A percentile compares a stretch with the other conserved stretches of the same genome.
Conservation (phyloP, 208 protist genomes). For the Acanthamoeba castellanii region DNA sequence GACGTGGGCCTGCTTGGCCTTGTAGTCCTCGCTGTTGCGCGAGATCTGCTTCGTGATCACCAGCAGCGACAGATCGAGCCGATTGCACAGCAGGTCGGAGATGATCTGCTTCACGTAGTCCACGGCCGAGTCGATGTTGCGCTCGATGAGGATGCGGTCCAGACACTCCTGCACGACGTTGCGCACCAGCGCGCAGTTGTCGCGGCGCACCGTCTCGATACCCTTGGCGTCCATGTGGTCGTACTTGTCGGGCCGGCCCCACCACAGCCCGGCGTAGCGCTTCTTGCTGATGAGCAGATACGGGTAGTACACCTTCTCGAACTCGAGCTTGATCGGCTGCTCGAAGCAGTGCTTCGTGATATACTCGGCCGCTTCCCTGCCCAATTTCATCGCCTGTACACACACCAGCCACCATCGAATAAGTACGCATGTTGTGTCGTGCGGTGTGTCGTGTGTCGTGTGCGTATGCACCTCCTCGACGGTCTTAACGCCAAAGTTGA, state of each 20-base stretch:
- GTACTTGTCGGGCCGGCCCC: conserved; percentile 95
- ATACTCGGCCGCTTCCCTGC: conserved; percentile 94
- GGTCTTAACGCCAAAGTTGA: conserved; percentile 94
- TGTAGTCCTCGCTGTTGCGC: conserved; percentile 97
- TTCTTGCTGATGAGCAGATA: conserved; percentile 99
- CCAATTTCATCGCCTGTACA: conserved; percentile 82
- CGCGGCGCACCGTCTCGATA: conserved; percentile 98
- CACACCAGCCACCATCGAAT: conserved; percentile 76
- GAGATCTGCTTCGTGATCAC: conserved; percentile 97
- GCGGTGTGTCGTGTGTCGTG: not conserved
- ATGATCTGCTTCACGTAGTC: conserved; percentile 92
- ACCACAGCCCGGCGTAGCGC: conserved; percentile 99
- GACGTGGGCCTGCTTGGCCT: conserved; percentile 93
- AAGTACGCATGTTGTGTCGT: conserved; percentile 89
- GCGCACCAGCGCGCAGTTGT: conserved; percentile 98
- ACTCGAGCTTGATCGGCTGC: conserved; percentile 98
- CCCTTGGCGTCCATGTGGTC: conserved; percentile 99
- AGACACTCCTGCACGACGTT: conserved; percentile 92
- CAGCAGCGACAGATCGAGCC: conserved; percentile 96
- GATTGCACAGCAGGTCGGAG: conserved; percentile 95
- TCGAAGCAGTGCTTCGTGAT: conserved; percentile 92
- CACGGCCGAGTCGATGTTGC: conserved; percentile 85
- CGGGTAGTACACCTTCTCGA: conserved; percentile 99
- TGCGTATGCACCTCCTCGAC: conserved; percentile 78
- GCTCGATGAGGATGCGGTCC: conserved; percentile 92